Base-by-base conservation (phyloP, 177 flowering plant species). In the Telopea speciosissima region DNA sequence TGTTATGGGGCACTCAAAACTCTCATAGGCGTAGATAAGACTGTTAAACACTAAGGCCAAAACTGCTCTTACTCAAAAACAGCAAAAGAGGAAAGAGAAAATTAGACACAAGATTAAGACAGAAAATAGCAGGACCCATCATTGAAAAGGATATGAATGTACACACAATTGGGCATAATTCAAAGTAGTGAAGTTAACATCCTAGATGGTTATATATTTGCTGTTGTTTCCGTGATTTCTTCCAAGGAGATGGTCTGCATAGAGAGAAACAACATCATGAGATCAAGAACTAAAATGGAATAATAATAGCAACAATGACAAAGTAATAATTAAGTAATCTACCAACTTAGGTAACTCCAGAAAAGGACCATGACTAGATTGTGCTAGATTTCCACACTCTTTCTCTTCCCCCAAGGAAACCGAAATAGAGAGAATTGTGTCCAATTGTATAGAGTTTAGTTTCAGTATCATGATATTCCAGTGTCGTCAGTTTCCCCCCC, bases 241-340 rank as follows among this genome's bases (percentile, higher is more conserved):
- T 90, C 95, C 81, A 82, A 70, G 49, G 93, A 65, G 70, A 92
- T 89, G 65, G 81, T 49, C 97, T 92, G 89, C 82, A 80, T 9
- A 19, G 59, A 68, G 71, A 63, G 56, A 36, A 73, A 33, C 28
- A 26, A 36, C 5, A 66, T n/a, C 24, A 14, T 10, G 13, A 63
- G 33, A 64, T 49, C 49, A 72, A 64, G 23, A 72, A 16, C 54
- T 49, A 19, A 49, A 49, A 49, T 13, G 14, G 31, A 28, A 28
- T 2, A 4, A 28, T 28, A 28, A 28, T 49, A 16, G 54, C 54
- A 49, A 16, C 19, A 49, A 49, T 2, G 5, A 12, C 19, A 49
- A 13, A 49, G 40, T 36, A 11, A 49, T 16, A 11, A 49, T 10
- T 49, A 49, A 49, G 3, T 16, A 49, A 5, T 12, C 5, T 1